Conservation (phyloP, 768 basidiomycete genomes). For the Xerocomellus dryophilus region DNA sequence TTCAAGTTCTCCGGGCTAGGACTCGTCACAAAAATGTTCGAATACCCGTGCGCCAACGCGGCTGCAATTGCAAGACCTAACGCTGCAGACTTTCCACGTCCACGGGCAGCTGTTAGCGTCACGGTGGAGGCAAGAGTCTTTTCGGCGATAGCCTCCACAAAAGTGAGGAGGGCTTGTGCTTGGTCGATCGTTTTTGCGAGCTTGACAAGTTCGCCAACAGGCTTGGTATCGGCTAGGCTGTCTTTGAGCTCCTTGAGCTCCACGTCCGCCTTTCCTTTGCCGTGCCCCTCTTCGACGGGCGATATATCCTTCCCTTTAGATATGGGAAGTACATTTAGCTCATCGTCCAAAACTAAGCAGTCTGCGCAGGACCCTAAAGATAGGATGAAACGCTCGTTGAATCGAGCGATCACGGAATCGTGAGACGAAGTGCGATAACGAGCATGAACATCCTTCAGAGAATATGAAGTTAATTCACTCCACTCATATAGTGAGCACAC, state of each 20-base stretch:
- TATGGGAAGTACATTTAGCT: conserved; percentile 94
- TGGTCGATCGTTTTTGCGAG: conserved; percentile 93
- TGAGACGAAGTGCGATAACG: conserved; percentile 92
- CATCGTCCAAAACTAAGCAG: conserved; percentile 94
- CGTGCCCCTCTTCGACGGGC: conserved; percentile 52
- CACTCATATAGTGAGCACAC: conserved; percentile 6
- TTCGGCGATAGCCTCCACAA: conserved; percentile 89
- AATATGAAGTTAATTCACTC: neutral
- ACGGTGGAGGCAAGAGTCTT: conserved; percentile 94
- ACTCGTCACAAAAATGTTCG: conserved; percentile 97
- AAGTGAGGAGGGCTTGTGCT: conserved; percentile 89
- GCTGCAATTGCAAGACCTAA: conserved; percentile 93
- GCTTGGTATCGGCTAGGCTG: conserved; percentile 76
- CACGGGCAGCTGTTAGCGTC: conserved; percentile 90
- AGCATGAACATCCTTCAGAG: conserved; percentile 85
- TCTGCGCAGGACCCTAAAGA: conserved; percentile 92
- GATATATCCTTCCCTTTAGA: conserved; percentile 92
- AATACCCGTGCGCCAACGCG: conserved; percentile 89
- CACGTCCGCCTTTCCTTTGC: conserved; percentile 49
- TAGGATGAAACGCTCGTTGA: conserved; percentile 98
- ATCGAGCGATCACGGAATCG: conserved; percentile 85
- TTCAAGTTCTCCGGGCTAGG: conserved; percentile 97
- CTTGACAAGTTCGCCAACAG: conserved; percentile 84
- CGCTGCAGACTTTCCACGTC: conserved; percentile 95
- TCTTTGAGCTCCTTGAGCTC: conserved; percentile 80